Base-by-base conservation (phyloP, 148 eudicot species). In the Fallopia convolvulus region DNA sequence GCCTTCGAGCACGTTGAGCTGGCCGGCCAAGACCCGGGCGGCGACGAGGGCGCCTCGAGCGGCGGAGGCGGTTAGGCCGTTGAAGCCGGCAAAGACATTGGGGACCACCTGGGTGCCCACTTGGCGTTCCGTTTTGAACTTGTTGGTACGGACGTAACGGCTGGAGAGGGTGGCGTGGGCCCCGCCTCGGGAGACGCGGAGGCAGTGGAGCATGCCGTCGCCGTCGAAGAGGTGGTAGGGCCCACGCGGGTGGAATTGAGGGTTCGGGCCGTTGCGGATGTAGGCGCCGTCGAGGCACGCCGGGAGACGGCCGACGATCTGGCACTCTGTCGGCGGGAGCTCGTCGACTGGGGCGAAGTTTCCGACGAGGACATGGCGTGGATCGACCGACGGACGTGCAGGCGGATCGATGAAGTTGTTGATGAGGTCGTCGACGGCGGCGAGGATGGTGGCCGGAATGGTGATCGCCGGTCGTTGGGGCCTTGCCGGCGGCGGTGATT, bases 261-360 rank as follows among this genome's bases (percentile, higher is more conserved):
- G 84, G 76, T 82, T 78, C 6, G 84, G 84, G 9, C 83, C 80
- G 73, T 77, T 81, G 23, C 83, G 83, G 47, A 81, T 74, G 75
- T 81, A 81, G 15, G 66, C 78, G 41, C 80, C 77, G 63, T 74
- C 58, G 4, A 81, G 75, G 75, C 44, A 81, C 8, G 41, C 30
- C 8, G 80, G 80, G 20, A 77, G 55, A 17, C 36, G 36, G 39
- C 79, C 79, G 15, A 23, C 42, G 21, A 61, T 65, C 42, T 18
- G 21, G 55, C 80, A 77, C 11, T 65, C 70, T 3, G 80, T 78
- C 1, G 83, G 83, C 0, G 77, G 71, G 14, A 66, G 72, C 80
- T 81, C 83, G 13, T 49, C 42, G 42, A 82, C 81, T 2, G 84
- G 84, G 71, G 76, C 58, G 48, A 74, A 78, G 74, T 82, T 78